Base-by-base conservation (phyloP, 2,329 filamentous ascomycete species). In the Diaporthe citrichinensis region DNA sequence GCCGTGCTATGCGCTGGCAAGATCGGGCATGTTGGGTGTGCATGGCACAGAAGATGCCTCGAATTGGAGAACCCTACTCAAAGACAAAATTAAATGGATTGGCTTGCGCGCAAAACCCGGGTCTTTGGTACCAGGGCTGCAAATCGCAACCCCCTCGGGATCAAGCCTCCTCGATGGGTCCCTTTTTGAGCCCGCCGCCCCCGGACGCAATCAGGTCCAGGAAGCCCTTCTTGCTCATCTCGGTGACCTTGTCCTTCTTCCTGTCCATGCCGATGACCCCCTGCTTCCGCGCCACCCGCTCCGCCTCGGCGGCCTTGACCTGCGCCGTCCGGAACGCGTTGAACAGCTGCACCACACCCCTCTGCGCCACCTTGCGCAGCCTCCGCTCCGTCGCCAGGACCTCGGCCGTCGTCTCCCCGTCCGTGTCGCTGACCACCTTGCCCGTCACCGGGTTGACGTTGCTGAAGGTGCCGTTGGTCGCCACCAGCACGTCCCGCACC, bases 191-290 rank as follows among this genome's bases (percentile, higher is more conserved):
- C 31, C 86, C 87, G 0, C 90, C 90, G 15, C 91, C 91, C 28
- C 91, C 90, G 2, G 89, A 90, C 5, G 91, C 90, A 82, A 99
- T 98, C 83, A 98, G 86, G 77, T 98, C 96, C 83, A 99, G 85
- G 86, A 98, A 99, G 0, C 96, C 96, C 86, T 98, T 94, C 87
- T 98, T 97, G 84, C 94, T 98, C 93, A 99, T 97, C 88, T 98
- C 96, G 78, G 95, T 97, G 71, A 98, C 89, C 86, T 94, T 95
- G 85, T 97, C 95, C 85, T 97, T 94, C 78, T 95, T 91, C 84
- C 94, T 92, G 77, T 90, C 90, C 81, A 95, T 92, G 2, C 96
- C 96, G 44, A 98, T 90, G 0, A 97, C 87, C 4, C 95, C 94
- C 76, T 93, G 90, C 79, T 91, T 92, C 84, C 91, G 90, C 67